These are phyloP conservation scores for Trichoderma erinaceum DNA, from an alignment of 495 filamentous ascomycete species.

Conservation along the genomic window DNA sequence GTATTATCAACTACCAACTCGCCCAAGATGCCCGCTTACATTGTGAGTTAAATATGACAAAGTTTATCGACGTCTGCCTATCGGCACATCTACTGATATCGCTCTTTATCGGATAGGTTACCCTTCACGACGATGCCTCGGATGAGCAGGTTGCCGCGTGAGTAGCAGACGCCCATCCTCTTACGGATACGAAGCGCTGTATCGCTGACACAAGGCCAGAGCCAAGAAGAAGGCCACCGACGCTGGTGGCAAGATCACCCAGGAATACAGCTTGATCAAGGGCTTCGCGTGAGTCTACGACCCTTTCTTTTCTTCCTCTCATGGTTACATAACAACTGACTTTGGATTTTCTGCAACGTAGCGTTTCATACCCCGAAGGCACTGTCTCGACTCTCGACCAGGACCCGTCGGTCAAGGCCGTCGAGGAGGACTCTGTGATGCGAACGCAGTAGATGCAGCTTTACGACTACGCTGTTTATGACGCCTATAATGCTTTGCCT, in stretches of 20 bases:
- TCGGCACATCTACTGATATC: slow-evolving; percentile 6
- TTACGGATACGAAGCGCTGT: neutral
- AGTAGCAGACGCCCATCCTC: slow-evolving; percentile 16
- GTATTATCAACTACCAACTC: slow-evolving; percentile 8
- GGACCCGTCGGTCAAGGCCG: slow-evolving; percentile 59
- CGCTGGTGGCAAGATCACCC: slow-evolving; percentile 73
- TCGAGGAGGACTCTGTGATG: slow-evolving; percentile 68
- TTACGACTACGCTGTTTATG: neutral
- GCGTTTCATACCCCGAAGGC: slow-evolving; percentile 68
- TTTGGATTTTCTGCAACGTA: slow-evolving; percentile 28
- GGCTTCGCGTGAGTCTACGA: slow-evolving; percentile 71
- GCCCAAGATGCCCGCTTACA: slow-evolving; percentile 64
- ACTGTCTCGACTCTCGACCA: slow-evolving; percentile 53
- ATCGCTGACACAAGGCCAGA: slow-evolving; percentile 33
- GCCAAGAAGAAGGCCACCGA: slow-evolving; percentile 63
- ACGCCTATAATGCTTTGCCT: neutral
- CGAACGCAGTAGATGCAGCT: slow-evolving; percentile 56
- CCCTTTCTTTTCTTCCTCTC: neutral
- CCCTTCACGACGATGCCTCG: slow-evolving; percentile 61
- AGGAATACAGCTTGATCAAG: slow-evolving; percentile 81
- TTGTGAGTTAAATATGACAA: slow-evolving; percentile 41
- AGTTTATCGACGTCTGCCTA: slow-evolving; percentile 13
- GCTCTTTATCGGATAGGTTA: slow-evolving; percentile 52
- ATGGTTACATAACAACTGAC: neutral
- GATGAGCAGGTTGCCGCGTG: slow-evolving; percentile 59